Evolutionary conservation across 345 rosid genomes (phyloP).

Genomic region (Diplotaxis tenuifolia): DNA sequence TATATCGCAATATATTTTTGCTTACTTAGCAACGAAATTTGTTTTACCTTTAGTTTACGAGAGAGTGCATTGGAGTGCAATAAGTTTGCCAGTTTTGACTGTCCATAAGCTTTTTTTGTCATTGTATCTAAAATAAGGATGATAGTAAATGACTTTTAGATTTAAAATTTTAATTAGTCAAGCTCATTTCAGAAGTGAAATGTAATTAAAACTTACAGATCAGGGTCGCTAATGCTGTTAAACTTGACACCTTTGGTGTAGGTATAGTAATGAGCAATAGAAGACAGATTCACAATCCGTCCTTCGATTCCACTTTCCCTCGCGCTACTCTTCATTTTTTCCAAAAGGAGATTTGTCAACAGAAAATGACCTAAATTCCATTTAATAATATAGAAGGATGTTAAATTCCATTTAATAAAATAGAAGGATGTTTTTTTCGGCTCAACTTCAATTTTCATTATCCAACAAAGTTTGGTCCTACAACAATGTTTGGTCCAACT

Average conservation of each 20-base stretch:
- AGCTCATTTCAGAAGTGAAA: too few species aligned
- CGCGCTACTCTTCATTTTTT: slow-evolving; percentile 70
- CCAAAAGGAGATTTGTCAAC: slow-evolving; percentile 76
- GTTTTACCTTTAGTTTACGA: slow-evolving; percentile 63
- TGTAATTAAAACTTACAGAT: slow-evolving; percentile 34
- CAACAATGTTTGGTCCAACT: too few species aligned
- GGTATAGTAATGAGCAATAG: slow-evolving; percentile 72
- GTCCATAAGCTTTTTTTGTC: slow-evolving; percentile 91
- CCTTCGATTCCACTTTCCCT: slow-evolving; percentile 62
- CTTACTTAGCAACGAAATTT: too few species aligned
- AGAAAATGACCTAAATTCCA: slow-evolving; percentile 77
- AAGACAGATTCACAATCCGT: slow-evolving; percentile 83
- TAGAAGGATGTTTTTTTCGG: too few species aligned
- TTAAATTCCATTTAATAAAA: too few species aligned
- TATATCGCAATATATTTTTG: too few species aligned
- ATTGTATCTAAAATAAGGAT: slow-evolving; percentile 51
- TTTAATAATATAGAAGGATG: too few species aligned
- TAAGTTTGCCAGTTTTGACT: slow-evolving; percentile 82
- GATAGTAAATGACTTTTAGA: background rate
- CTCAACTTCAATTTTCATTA: too few species aligned
- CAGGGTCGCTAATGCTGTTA: slow-evolving; percentile 47
- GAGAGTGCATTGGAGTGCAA: slow-evolving; percentile 83
- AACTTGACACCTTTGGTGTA: slow-evolving; percentile 63
- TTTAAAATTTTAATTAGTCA: background rate
- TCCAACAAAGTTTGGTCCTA: too few species aligned